Base-by-base conservation (phyloP, 2,329 filamentous ascomycete species). In the Lecanicillium sp. region DNA sequence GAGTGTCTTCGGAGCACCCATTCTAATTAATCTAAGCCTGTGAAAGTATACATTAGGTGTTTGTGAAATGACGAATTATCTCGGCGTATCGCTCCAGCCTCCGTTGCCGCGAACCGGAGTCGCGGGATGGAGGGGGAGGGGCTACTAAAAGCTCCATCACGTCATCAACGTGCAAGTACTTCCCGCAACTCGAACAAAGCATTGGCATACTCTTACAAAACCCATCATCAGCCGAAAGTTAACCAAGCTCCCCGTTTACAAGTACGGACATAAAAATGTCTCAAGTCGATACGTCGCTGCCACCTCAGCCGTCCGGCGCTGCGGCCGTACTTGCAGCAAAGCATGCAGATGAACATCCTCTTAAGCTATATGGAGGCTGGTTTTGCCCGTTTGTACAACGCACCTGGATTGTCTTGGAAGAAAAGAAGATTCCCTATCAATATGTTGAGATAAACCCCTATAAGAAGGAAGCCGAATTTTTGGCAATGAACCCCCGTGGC, bases 381-480 rank as follows among this genome's bases (percentile, higher is more conserved):
- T 87, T 86, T 67, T 90, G 73, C 48, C 73, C 74, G 12, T 78
- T 76, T 46, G 73, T 86, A 4, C 83, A 88, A 62, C 72, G 83
- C 14, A 70, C 72, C 12, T 87, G 83, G 80, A 78, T 86, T 44
- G 74, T 80, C 2, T 69, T 89, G 9, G 72, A 79, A 51, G 83
- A 88, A 55, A 88, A 89, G 57, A 60, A 68, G 3, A 81, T 87
- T 20, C 73, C 75, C 13, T 81, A 89, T 55, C 78, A 88, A 60
- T 86, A 85, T 56, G 68, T 84, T 46, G 80, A 85, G 64, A 80
- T 87, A 43, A 87, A 88, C 57, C 84, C 84, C 0, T 88, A 88
- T 64, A 66, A 79, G 57, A 89, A 89, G 52, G 77, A 75, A 1
- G 59, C 73, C 4, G 77, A 73, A 1, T 79, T 88, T 19, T 65